Evolutionary conservation across 1,284 basidiomycete species (phyloP).

Genomic region (Sphaerobolus stellatus): DNA sequence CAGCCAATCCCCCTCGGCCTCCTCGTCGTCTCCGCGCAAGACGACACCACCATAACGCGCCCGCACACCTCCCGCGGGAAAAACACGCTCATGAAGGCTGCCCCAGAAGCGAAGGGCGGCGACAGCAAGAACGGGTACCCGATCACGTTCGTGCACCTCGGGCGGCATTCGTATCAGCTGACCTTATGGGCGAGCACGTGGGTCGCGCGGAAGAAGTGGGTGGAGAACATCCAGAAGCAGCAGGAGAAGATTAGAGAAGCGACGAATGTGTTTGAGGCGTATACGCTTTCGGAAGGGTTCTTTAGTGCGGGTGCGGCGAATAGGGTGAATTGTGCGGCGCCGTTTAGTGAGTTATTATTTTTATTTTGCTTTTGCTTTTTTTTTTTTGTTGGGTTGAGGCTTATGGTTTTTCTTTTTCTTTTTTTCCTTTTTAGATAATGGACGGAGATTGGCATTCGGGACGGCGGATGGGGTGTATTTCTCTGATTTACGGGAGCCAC

Average conservation of each 20-base stretch:
- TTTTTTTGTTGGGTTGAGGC: conserved; percentile 7
- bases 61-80: conserved; percentile 20
- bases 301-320: conserved; percentile 78
- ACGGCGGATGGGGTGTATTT: conserved; percentile 97
- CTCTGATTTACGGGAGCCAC: conserved; percentile 77
- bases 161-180: conserved; percentile 90
- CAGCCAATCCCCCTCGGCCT: conserved; percentile 97
- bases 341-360: conserved; percentile 73
- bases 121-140: conserved; percentile 88
- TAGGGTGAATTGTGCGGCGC: conserved; percentile 92
- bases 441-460: conserved; percentile 89
- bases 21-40: conserved; percentile 80
- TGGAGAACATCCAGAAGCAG: conserved; percentile 89
- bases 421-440: conserved; percentile 58
- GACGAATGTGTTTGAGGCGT: conserved; percentile 86
- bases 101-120: conserved; percentile 41
- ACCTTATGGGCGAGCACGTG: conserved; percentile 92
- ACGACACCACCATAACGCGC: conserved; percentile 45
- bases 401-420: conserved; percentile 15
- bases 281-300: conserved; percentile 84
- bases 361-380: not conserved
- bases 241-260: conserved; percentile 84
- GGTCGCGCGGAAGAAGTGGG: conserved; percentile 89
- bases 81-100: conserved; percentile 54
- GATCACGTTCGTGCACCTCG: conserved; percentile 92